phyloP scores from a whole-genome alignment of 345 rosid species.

The Populus pruinosa region DNA sequence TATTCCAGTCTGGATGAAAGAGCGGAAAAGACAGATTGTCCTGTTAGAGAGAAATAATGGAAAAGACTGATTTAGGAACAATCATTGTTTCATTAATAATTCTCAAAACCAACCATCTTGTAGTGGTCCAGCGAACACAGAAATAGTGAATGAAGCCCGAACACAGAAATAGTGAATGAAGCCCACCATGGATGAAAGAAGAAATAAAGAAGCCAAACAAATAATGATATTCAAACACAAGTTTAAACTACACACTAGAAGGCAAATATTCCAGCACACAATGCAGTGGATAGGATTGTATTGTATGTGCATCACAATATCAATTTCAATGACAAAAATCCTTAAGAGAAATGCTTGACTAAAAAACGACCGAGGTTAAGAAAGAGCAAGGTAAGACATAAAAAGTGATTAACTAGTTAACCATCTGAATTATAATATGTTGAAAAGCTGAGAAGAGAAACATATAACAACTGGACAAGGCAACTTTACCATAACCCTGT shows the following conservation, averaged over 20 bases:
- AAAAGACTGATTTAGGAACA: neutral
- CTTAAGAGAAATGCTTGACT: neutral
- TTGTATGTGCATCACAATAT: too few species aligned
- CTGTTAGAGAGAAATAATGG: slow-evolving; percentile 39
- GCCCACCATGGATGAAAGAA: neutral
- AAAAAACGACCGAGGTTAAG: neutral
- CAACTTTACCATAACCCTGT: slow-evolving; percentile 71
- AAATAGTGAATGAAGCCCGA: too few species aligned
- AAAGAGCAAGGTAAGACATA: too few species aligned
- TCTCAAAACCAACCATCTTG: neutral
- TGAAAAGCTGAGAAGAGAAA: too few species aligned
- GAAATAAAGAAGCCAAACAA: neutral
- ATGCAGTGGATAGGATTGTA: neutral
- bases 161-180: neutral
- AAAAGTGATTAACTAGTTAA: too few species aligned
- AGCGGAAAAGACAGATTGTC: slow-evolving; percentile 92
- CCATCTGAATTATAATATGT: too few species aligned
- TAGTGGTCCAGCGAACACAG: neutral
- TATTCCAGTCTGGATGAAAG: slow-evolving; percentile 87
- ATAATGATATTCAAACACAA: neutral
- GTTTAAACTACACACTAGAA: neutral
- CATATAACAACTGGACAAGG: too few species aligned
- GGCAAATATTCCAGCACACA: neutral
- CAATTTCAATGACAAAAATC: too few species aligned
- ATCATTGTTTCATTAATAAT: neutral